A percentile compares a stretch with the other conserved stretches of the same genome.
Evolutionary conservation across 2,329 filamentous ascomycete genomes (phyloP).

Genomic region (Monosporascus sp.): DNA sequence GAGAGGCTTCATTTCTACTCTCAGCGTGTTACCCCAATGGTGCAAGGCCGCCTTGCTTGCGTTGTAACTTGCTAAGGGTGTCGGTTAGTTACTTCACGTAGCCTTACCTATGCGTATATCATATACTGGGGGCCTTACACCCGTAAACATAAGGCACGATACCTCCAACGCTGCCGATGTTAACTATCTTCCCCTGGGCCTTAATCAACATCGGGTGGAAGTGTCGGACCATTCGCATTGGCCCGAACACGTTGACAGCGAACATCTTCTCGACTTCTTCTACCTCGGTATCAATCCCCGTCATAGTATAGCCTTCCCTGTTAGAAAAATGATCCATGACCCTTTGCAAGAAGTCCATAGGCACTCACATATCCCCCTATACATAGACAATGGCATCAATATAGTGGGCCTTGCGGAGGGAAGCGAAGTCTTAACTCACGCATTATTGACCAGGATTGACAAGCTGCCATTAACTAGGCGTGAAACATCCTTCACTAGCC

Average conservation of each 20-base stretch:
- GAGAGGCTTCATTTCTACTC: background rate
- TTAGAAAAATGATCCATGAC: background rate
- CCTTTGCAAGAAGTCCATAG: background rate
- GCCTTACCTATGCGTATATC: background rate
- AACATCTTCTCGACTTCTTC: constrained; percentile 6
- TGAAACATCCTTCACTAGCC: background rate
- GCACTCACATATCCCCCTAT: background rate
- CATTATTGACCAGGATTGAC: background rate
- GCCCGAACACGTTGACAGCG: constrained; percentile 3
- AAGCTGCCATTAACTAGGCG: background rate
- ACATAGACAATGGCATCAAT: background rate
- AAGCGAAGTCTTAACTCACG: no score
- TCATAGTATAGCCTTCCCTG: constrained; percentile 1
- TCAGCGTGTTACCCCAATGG: background rate
- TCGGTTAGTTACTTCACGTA: no score
- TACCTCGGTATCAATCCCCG: constrained; percentile 1
- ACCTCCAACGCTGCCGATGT: background rate
- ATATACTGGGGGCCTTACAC: background rate
- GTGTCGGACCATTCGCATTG: constrained; percentile 1
- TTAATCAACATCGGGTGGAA: background rate
- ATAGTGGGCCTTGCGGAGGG: no score
- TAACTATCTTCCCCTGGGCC: background rate
- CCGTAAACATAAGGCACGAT: background rate
- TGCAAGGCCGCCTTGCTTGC: background rate
- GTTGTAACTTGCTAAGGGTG: background rate